Evolutionary conservation across 2,329 filamentous ascomycete species (phyloP).

Genomic region (Alternaria panax): DNA sequence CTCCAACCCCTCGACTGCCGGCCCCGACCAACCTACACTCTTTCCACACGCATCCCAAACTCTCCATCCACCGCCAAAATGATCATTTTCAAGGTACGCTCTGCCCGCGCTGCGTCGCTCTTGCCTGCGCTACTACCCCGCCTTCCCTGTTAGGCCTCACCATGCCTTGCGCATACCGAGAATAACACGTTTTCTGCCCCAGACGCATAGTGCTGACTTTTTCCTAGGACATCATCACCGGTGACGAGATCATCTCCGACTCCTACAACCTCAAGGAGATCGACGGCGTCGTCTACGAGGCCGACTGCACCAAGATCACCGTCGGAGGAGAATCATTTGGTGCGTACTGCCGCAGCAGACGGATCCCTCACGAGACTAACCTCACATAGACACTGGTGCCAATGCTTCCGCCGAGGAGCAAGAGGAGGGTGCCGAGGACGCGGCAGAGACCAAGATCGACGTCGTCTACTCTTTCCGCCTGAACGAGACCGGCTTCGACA

Average conservation of each 20-base stretch:
- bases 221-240: slow-evolving; percentile 83
- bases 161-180: slow-evolving; percentile 13
- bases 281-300: slow-evolving; percentile 84
- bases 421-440: slow-evolving; percentile 77
- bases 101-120: slow-evolving; percentile 20
- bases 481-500: slow-evolving; percentile 79
- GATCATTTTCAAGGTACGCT: slow-evolving; percentile 65
- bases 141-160: slow-evolving; percentile 29
- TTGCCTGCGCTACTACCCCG: slow-evolving; percentile 37
- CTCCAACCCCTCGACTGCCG: slow-evolving; percentile 22
- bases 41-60: slow-evolving; percentile 13
- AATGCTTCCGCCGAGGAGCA: slow-evolving; percentile 95
- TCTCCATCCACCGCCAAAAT: slow-evolving; percentile 45
- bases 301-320: slow-evolving; percentile 88
- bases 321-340: slow-evolving; percentile 76
- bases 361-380: slow-evolving; percentile 14
- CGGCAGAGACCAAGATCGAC: slow-evolving; percentile 81
- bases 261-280: slow-evolving; percentile 84
- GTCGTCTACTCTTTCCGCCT: slow-evolving; percentile 92
- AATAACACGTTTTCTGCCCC: slow-evolving; percentile 4
- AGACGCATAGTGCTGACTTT: slow-evolving; percentile 19
- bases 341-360: slow-evolving; percentile 52
- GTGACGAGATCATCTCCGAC: slow-evolving; percentile 96
- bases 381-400: slow-evolving; percentile 77
- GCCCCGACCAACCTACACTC: slow-evolving; percentile 20